A percentile compares a stretch with the other conserved stretches of the same genome.
phyloP scores from a whole-genome alignment of 2,329 filamentous ascomycete species.

The Aschersonia sp. region DNA sequence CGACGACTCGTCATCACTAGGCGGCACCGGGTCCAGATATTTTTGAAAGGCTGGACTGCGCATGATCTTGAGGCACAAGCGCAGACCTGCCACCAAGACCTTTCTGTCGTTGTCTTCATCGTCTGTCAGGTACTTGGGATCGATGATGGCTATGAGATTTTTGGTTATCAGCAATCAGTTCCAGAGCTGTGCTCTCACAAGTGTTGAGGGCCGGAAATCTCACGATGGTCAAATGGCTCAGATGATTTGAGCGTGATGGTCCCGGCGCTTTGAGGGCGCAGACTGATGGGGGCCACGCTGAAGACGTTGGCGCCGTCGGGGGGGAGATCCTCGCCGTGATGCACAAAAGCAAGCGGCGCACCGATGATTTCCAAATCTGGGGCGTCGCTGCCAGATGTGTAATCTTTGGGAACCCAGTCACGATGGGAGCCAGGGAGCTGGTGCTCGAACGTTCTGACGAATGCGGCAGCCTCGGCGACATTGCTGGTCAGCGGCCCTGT shows the following conservation, averaged over 20 bases:
- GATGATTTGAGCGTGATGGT: constrained; percentile 6
- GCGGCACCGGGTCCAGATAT: constrained; percentile 6
- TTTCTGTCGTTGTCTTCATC: constrained; percentile 7
- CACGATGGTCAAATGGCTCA: constrained; percentile 8
- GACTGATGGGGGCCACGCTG: constrained; percentile 3
- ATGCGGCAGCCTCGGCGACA: constrained; percentile 7
- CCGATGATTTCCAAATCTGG: constrained; percentile 7
- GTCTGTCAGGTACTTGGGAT: constrained; percentile 8
- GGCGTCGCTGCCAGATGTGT: constrained; percentile 6
- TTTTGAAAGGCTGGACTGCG: constrained; percentile 4
- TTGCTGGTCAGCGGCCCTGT: constrained; percentile 8
- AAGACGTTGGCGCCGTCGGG: constrained; percentile 3
- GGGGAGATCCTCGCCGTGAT: constrained; percentile 7
- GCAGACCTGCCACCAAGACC: constrained; percentile 7
- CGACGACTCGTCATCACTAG: constrained; percentile 4
- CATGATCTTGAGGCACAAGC: constrained; percentile 6
- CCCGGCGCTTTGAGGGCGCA: constrained; percentile 7
- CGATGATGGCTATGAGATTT: constrained; percentile 6
- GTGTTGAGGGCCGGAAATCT: background rate
- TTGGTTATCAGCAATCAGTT: background rate
- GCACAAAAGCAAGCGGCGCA: constrained; percentile 6
- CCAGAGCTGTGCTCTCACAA: background rate
- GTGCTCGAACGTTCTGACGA: constrained; percentile 7
- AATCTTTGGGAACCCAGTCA: constrained; percentile 4
- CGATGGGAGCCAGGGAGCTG: background rate